A percentile compares a stretch with the other conserved stretches of the same genome.
These are phyloP conservation scores for Tritrichomonas musculus DNA, from an alignment of 208 protist genomes.

Conservation along the genomic window DNA sequence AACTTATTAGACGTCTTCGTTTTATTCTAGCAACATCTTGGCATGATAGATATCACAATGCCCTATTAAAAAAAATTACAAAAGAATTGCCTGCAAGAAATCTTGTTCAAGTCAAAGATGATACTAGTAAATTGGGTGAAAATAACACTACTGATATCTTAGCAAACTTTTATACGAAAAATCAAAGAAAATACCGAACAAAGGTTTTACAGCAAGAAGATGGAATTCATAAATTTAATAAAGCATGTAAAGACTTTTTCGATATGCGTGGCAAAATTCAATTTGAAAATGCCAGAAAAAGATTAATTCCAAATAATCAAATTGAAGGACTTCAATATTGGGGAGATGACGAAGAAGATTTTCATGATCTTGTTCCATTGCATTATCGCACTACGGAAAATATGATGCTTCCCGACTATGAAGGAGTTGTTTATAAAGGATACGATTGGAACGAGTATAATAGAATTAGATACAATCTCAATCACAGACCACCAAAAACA, in stretches of 20 bases:
- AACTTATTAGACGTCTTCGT: not conserved
- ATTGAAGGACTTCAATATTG: conserved; percentile 31
- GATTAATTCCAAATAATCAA: not conserved
- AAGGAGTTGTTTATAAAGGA: not conserved
- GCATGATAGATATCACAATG: not conserved
- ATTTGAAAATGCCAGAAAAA: not conserved
- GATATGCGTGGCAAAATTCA: not conserved
- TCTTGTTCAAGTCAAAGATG: not conserved
- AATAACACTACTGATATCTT: not conserved
- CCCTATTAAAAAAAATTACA: not conserved
- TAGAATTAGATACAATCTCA: not conserved
- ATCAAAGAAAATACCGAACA: not conserved
- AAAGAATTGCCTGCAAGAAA: not conserved
- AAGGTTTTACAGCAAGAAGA: conserved; percentile 1
- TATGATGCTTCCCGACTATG: not conserved
- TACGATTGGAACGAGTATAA: conserved; percentile 19
- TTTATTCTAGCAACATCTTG: not conserved
- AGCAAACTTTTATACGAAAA: not conserved
- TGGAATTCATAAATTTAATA: not conserved
- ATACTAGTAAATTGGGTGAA: no score
- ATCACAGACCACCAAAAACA: not conserved
- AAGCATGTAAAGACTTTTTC: not conserved
- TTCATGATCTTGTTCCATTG: not conserved
- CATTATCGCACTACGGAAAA: not conserved
- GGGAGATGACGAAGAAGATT: conserved; percentile 12